Evolutionary conservation across 257 asterid species (phyloP), one percentile per base, ranked within the genome.

Genomic region (Knoxia roxburghii): DNA sequence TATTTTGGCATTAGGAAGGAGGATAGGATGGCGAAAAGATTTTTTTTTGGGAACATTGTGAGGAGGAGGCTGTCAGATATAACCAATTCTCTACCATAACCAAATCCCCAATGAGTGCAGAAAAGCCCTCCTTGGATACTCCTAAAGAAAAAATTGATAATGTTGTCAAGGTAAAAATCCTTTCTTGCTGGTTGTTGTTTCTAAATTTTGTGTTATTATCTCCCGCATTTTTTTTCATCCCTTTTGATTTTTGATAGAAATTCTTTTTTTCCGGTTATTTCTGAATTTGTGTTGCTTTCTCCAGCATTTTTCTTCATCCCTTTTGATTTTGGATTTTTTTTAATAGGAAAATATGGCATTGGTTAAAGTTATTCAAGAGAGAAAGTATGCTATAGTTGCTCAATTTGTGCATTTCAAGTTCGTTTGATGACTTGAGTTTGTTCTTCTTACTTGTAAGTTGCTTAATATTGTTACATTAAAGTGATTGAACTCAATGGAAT

Each of bases 311-410:
- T n/a, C n/a, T n/a, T n/a, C n/a, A n/a, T n/a, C n/a, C n/a, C n/a
- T n/a, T n/a, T n/a, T n/a, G n/a, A n/a, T n/a, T n/a, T n/a, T n/a
- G n/a, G n/a, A n/a, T n/a, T 32, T 73, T 61, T 73, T 64, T 65
- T 41, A 68, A 29, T 93, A 91, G 98, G 96, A 91, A 73, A 91
- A 87, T 65, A 75, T 87, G 85, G 88, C 88, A 27, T 66, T 89
- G 82, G 77, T 81, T 85, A 87, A 82, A 77, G 80, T 81, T 56
- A 78, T 87, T 80, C n/a, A n/a, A n/a, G n/a, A n/a, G n/a, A n/a
- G n/a, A n/a, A n/a, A n/a, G n/a, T n/a, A n/a, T n/a, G n/a, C 92
- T 83, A 81, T 49, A n/a, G 9, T 20, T 50, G 26, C 20, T 40
- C 17, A 37, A 6, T 52, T 37, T 15, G 64, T 35, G 1, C 8